Conservation (phyloP, 2,329 filamentous ascomycete species). For the Beauveria sp. region DNA sequence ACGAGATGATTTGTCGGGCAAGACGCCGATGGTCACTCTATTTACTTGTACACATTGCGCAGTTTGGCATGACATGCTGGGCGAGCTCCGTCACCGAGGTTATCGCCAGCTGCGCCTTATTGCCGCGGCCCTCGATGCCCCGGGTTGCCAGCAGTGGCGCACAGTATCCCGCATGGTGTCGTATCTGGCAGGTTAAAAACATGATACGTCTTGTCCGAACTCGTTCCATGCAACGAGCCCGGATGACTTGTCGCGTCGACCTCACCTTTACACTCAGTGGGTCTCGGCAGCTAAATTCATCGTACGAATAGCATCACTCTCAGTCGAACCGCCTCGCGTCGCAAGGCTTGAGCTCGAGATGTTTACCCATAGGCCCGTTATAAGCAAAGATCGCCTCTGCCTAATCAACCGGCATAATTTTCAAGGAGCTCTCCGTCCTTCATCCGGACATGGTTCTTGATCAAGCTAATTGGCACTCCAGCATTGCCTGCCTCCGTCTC, state of each 20-base stretch:
- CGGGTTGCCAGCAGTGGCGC: neutral
- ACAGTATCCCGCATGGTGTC: neutral
- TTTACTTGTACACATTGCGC: neutral
- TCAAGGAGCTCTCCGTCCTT: neutral
- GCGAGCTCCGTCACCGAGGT: slow-evolving; percentile 2
- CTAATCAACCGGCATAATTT: neutral
- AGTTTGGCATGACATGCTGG: neutral
- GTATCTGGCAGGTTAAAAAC: neutral
- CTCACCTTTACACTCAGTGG: neutral
- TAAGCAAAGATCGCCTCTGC: neutral
- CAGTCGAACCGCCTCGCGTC: neutral
- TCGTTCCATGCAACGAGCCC: neutral
- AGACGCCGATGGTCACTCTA: neutral
- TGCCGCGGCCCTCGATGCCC: neutral
- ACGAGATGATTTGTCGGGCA: neutral
- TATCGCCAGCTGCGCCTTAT: neutral
- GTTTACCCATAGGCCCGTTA: neutral
- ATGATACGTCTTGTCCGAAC: neutral
- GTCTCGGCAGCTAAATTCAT: neutral
- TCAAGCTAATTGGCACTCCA: neutral
- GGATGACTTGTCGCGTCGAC: neutral
- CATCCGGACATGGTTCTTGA: neutral
- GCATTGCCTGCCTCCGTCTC: neutral
- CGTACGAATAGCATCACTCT: neutral
- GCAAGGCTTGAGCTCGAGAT: neutral